Evolutionary conservation across 306 rosid genomes (phyloP), one percentile per base, ranked within the genome.

Genomic region (Dalbergia oliveri): DNA sequence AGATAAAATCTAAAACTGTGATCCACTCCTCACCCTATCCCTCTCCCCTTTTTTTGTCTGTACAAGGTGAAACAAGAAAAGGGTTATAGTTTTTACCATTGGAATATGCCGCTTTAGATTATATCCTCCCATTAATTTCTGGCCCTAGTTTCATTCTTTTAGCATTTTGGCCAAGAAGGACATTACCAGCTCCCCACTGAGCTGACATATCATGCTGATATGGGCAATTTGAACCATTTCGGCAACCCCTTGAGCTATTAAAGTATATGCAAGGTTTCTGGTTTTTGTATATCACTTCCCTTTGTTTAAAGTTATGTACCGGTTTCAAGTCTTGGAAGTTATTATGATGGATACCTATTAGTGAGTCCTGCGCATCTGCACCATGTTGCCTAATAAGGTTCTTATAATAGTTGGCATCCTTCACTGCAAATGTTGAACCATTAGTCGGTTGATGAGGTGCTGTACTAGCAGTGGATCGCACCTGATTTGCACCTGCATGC

Each of bases 371-470:
- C 6, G 4, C 69, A 47, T 73, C 91, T n/a, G 78, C 83, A 23
- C 94, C 94, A 71, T 90, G 91, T 79, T 81, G 89, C 81, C 90
- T 79, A 72, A 88, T 67, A 35, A 93, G 90, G 83, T 88, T 81
- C 88, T 89, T 91, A 87, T 77, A 91, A 77, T 93, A 88, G 90
- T 79, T 80, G 73, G 79, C 51, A 72, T 91, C 94, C 93, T 85
- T 93, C 43, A 61, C 70, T 2, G 64, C 57, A 33, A 15, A 69
- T n/a, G 83, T 68, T 15, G 86, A 9, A 66, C 74, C 75, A 61
- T 75, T 47, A 31, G 67, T 81, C 2, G 81, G 75, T n/a, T 71
- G 78, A 34, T 64, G 47, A 18, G 83, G 72, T 74, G 50, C 62
- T 26, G 78, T 9, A 70, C 51, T 71, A 31, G 59, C 26, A 11